Percentiles rank a stretch among this genome's conserved stretches.
These are phyloP conservation scores for Postia placenta DNA, from an alignment of 768 basidiomycete genomes.

Conservation along the genomic window DNA sequence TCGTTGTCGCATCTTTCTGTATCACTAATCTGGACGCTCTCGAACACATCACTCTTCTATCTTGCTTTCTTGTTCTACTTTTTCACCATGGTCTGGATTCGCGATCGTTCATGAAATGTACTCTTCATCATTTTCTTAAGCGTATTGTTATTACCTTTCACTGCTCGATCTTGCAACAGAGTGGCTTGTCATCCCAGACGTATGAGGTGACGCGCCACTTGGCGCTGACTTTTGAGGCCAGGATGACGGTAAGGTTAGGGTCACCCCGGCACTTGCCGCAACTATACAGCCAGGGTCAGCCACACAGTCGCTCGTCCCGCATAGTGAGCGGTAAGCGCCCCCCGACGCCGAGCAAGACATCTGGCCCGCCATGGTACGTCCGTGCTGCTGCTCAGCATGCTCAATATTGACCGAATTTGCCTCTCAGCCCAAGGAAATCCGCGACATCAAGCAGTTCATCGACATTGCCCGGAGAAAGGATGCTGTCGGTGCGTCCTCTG, in stretches of 20 bases:
- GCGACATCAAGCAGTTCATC: slow-evolving; percentile 98
- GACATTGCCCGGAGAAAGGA: slow-evolving; percentile 96
- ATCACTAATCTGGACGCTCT: slow-evolving; percentile 1
- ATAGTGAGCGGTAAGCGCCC: not conserved
- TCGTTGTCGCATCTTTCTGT: not conserved
- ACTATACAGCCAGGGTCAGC: slow-evolving; percentile 1
- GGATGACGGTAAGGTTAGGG: not conserved
- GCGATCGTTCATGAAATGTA: not conserved
- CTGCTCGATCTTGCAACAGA: too few species aligned
- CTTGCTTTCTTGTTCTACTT: not conserved
- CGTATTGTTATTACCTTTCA: not conserved
- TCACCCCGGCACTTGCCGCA: not conserved
- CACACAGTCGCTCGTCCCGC: not conserved
- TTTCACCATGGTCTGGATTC: not conserved
- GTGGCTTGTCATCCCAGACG: too few species aligned
- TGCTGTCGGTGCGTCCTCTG: slow-evolving; percentile 73
- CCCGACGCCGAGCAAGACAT: slow-evolving; percentile 2
- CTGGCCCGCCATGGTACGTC: slow-evolving; percentile 2
- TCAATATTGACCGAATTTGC: not conserved
- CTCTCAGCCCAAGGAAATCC: slow-evolving; percentile 89
- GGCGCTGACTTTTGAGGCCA: too few species aligned
- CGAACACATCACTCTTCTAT: not conserved
- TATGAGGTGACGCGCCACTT: too few species aligned
- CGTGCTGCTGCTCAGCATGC: not conserved
- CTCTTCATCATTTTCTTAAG: not conserved